phyloP scores from a whole-genome alignment of 257 asterid species.

The Capsicum baccatum region DNA sequence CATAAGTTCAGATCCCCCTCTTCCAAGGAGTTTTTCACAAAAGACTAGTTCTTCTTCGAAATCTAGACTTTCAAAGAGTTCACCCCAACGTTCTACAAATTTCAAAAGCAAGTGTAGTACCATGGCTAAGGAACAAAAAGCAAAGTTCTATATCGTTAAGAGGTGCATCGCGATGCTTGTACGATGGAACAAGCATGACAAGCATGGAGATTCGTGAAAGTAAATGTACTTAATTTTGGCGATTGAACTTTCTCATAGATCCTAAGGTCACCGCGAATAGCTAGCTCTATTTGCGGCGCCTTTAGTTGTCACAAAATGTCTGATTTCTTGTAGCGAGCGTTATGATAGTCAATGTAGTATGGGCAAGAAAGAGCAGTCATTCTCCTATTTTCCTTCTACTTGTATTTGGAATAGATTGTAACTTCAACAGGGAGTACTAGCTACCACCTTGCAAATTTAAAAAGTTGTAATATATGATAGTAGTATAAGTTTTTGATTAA shows the following conservation, averaged over 20 bases:
- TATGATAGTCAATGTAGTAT: conserved; percentile 18
- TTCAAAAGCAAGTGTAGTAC: conserved; percentile 27
- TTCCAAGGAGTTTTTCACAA: conserved; percentile 29
- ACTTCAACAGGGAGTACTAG: not conserved
- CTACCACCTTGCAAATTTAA: not conserved
- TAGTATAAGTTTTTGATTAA: not conserved
- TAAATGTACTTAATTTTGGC: not conserved
- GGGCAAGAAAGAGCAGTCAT: conserved; percentile 2
- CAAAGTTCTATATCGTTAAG: conserved; percentile 23
- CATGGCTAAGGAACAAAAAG: conserved; percentile 28
- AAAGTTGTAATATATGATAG: conserved; percentile 19
- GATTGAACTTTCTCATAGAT: not conserved
- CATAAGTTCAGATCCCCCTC: conserved; percentile 24
- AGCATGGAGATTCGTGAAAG: conserved; percentile 18
- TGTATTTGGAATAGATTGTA: not conserved
- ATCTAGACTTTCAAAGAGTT: conserved; percentile 25
- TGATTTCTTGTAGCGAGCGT: not conserved
- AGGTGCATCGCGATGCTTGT: conserved; percentile 27
- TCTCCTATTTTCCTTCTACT: conserved; percentile 15
- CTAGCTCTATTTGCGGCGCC: not conserved
- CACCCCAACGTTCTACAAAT: conserved; percentile 27
- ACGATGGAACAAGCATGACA: conserved; percentile 30
- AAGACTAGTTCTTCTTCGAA: conserved; percentile 25
- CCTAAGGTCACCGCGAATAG: not conserved
- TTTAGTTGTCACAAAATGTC: not conserved